phyloP scores from a whole-genome alignment of 805 yeast species.

The Aciculoconidium aculeatum region DNA sequence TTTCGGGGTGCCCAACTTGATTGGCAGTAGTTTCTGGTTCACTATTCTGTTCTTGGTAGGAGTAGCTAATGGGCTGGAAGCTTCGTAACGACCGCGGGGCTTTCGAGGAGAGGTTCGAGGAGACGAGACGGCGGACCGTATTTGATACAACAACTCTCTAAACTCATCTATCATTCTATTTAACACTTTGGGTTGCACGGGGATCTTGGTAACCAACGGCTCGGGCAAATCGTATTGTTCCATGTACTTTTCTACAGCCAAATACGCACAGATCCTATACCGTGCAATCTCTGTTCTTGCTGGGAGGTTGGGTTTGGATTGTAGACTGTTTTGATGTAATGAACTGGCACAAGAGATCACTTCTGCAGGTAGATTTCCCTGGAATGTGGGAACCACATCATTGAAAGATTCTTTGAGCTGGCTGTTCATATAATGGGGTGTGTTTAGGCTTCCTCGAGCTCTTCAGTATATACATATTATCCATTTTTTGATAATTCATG shows the following conservation, averaged over 20 bases:
- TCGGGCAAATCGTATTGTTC: slow-evolving; percentile 40
- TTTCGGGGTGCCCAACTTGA: slow-evolving; percentile 9
- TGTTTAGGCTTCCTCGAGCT: slow-evolving; percentile 1
- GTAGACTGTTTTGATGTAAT: slow-evolving; percentile 48
- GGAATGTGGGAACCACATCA: slow-evolving; percentile 47
- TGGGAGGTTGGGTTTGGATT: slow-evolving; percentile 42
- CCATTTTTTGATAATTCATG: not conserved
- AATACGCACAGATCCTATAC: slow-evolving; percentile 59
- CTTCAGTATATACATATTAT: slow-evolving; percentile 3
- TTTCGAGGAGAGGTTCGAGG: slow-evolving; percentile 16
- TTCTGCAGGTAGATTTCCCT: slow-evolving; percentile 38
- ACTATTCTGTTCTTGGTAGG: slow-evolving; percentile 9
- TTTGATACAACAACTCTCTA: slow-evolving; percentile 30
- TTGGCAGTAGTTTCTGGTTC: slow-evolving; percentile 8
- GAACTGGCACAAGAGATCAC: slow-evolving; percentile 37
- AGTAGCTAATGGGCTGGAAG: too few species aligned
- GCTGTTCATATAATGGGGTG: too few species aligned
- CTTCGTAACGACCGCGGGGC: slow-evolving; percentile 1
- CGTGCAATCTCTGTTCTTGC: slow-evolving; percentile 59
- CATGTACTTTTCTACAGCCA: slow-evolving; percentile 49
- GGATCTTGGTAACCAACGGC: slow-evolving; percentile 48
- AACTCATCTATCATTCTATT: slow-evolving; percentile 41
- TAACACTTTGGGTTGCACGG: slow-evolving; percentile 46
- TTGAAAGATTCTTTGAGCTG: slow-evolving; percentile 31
- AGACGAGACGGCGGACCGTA: slow-evolving; percentile 10